Conservation (phyloP, 192 early-diverging fungal species). For the Anaeromyces robustus region DNA sequence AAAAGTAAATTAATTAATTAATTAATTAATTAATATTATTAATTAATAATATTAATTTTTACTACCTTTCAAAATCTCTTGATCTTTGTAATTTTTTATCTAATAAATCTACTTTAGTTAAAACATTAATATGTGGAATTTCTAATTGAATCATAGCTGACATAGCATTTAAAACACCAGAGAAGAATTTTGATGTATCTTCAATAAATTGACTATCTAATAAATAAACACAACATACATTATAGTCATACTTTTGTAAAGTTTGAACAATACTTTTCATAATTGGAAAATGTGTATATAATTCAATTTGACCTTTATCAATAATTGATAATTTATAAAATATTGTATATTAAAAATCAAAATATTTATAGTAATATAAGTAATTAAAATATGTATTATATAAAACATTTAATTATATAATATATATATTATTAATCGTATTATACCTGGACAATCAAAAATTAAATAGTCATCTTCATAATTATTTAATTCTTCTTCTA, state of each 20-base stretch:
- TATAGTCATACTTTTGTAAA: conserved; percentile 56
- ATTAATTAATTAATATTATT: conserved; percentile 12
- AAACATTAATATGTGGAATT: conserved; percentile 95
- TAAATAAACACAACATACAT: conserved; percentile 83
- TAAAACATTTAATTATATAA: too few relatives aligned
- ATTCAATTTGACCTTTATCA: conserved; percentile 72
- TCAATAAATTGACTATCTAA: conserved; percentile 89
- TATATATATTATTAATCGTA: too few relatives aligned
- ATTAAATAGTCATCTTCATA: conserved; percentile 95
- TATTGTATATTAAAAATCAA: too few relatives aligned
- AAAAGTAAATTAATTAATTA: too few relatives aligned
- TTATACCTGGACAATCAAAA: conserved; percentile 77
- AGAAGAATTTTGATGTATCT: conserved; percentile 91
- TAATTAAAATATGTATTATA: too few relatives aligned
- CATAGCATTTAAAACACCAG: conserved; percentile 89
- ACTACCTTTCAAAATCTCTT: conserved; percentile 18
- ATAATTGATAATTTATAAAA: background rate
- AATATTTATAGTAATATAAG: background rate
- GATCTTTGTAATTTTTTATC: conserved; percentile 15
- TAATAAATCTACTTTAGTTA: conserved; percentile 94
- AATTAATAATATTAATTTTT: background rate
- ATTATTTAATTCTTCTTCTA: conserved; percentile 79
- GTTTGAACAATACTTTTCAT: conserved; percentile 67
- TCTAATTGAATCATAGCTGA: conserved; percentile 91
- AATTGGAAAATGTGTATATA: conserved; percentile 95